Conservation (phyloP, 148 eudicot genomes). For the Rhododendron kiyosumense region DNA sequence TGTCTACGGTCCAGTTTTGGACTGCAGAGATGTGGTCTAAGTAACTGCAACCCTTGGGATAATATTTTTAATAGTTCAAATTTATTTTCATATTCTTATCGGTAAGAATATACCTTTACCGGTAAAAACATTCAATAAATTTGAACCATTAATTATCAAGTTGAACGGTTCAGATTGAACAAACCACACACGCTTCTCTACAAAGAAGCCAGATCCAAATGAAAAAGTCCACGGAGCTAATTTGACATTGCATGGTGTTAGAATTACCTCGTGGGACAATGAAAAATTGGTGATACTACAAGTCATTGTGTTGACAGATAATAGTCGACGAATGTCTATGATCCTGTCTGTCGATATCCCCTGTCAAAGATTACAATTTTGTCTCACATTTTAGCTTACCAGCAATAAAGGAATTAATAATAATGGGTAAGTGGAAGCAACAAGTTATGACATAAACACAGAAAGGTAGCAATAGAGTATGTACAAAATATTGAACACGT, state of each 20-base stretch:
- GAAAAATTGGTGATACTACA: slow-evolving; percentile 82
- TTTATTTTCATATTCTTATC: too few relatives aligned
- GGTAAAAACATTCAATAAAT: too few relatives aligned
- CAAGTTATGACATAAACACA: not conserved
- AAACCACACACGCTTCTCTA: too few relatives aligned
- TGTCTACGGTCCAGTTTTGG: too few relatives aligned
- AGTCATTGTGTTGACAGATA: slow-evolving; percentile 63
- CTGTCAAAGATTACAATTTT: slow-evolving; percentile 30
- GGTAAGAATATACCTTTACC: too few relatives aligned
- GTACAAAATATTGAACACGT: not conserved
- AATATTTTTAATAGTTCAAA: too few relatives aligned
- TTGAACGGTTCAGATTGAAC: too few relatives aligned
- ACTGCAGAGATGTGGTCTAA: too few relatives aligned
- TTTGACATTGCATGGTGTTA: not conserved
- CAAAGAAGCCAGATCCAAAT: too few relatives aligned
- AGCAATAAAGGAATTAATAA: not conserved
- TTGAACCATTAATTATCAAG: too few relatives aligned
- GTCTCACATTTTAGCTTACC: not conserved
- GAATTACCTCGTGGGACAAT: slow-evolving; percentile 79
- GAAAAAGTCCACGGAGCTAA: not conserved
- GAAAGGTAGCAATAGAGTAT: not conserved
- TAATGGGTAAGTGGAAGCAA: not conserved
- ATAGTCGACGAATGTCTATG: slow-evolving; percentile 72
- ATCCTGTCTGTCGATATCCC: slow-evolving; percentile 96
- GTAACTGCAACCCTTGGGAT: too few relatives aligned